Percentiles rank a stretch among this genome's conserved stretches.
These are phyloP conservation scores for Juncus effusus DNA, from an alignment of 176 grass and related monocot genomes.

Conservation along the genomic window DNA sequence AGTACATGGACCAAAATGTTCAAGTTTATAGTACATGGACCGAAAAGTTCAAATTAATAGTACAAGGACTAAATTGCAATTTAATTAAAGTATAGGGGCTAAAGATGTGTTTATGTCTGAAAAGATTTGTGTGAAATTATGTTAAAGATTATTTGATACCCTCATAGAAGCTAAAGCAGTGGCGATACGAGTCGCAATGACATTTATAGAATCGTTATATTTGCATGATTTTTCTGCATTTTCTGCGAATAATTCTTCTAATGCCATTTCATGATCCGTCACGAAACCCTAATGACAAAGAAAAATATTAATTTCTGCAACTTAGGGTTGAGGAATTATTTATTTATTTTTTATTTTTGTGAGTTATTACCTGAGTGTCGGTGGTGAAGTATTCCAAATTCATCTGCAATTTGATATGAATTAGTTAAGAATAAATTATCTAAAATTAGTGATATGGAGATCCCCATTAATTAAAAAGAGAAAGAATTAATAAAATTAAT, in stretches of 20 bases:
- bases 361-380: conserved; percentile 77
- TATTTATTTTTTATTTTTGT: conserved; percentile 8
- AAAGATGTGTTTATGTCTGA: too few species aligned
- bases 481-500: conserved; percentile 3
- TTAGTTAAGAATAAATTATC: conserved; percentile 13
- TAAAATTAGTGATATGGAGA: conserved; percentile 22
- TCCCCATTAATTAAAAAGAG: conserved; percentile 14
- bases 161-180: conserved; percentile 89
- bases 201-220: conserved; percentile 63
- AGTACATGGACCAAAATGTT: too few species aligned
- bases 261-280: conserved; percentile 85
- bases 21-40: too few species aligned
- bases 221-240: conserved; percentile 50
- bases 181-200: conserved; percentile 77
- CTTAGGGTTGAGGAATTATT: conserved; percentile 7
- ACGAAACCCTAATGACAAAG: conserved; percentile 56
- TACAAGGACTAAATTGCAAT: too few species aligned
- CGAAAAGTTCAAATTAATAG: too few species aligned
- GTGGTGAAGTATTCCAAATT: conserved; percentile 96
- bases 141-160: conserved; percentile 34
- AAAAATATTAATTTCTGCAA: conserved; percentile 14
- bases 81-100: too few species aligned
- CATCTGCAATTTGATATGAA: conserved; percentile 61
- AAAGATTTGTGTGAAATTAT: too few species aligned
- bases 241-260: conserved; percentile 63